Conservation (phyloP, 306 rosid genomes). For the Trifolium fragiferum region DNA sequence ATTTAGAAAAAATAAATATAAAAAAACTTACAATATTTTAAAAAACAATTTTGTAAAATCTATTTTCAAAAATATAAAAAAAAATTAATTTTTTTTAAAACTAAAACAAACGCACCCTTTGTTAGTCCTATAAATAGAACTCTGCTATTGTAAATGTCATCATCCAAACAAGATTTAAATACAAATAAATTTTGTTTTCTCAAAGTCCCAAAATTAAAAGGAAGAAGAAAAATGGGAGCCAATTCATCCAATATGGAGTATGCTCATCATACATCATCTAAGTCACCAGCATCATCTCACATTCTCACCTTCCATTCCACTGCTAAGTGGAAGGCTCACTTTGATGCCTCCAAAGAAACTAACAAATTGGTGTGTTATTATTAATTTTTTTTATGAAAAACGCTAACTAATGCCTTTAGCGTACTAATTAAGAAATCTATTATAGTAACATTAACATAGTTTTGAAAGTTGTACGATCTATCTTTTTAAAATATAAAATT, state of each 20-base stretch:
- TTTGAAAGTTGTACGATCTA: too few relatives aligned
- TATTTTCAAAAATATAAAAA: too few relatives aligned
- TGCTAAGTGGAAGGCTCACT: slow-evolving; percentile 63
- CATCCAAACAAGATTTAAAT: background rate
- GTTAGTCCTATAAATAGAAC: slow-evolving; percentile 36
- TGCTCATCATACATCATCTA: slow-evolving; percentile 16
- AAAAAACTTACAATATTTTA: too few relatives aligned
- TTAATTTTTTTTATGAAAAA: too few relatives aligned
- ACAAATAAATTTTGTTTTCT: background rate
- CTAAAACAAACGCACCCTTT: too few relatives aligned
- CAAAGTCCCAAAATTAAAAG: background rate
- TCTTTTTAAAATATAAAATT: too few relatives aligned
- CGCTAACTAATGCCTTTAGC: too few relatives aligned
- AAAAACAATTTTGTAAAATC: too few relatives aligned
- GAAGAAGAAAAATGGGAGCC: slow-evolving; percentile 54
- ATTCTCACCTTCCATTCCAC: slow-evolving; percentile 55
- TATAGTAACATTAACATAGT: too few relatives aligned
- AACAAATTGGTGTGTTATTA: slow-evolving; percentile 64
- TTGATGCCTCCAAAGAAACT: slow-evolving; percentile 52
- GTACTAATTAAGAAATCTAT: too few relatives aligned
- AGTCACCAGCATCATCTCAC: slow-evolving; percentile 31
- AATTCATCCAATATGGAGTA: slow-evolving; percentile 36
- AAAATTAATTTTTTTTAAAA: too few relatives aligned
- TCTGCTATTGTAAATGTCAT: background rate
- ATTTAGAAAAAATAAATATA: too few relatives aligned